Evolutionary conservation across 2,329 filamentous ascomycete genomes (phyloP), one percentile per base, ranked within the genome.

Genomic region (Metarhizium guizhouense): DNA sequence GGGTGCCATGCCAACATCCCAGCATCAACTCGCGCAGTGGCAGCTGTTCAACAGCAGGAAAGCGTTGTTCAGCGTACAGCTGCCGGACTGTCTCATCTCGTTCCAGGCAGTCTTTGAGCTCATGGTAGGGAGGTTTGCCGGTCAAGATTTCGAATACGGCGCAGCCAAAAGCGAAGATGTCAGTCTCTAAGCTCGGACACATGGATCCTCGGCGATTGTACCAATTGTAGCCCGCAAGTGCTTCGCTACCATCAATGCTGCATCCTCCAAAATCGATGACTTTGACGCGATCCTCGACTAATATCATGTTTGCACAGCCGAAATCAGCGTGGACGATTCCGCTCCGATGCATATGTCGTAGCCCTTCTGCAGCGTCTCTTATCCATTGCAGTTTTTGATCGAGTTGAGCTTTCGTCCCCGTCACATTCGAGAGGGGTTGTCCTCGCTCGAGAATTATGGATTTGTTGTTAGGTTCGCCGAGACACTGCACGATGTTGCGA

Each of bases 281-380:
- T 47, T 57, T 57, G 8, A 57, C 47, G 10, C 55, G 29, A 32
- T 47, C 25, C 47, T 32, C 42, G 13, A 57, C 34, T 13, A 52
- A 20, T 18, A 57, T 38, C 55, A 57, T 57, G 47, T 57, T 57
- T 20, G 55, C 38, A 32, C 52, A 57, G 38, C 52, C 47, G 42
- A 57, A 51, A 34, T 57, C 55, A 4, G 55, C 52, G 40, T 57
- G 55, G 8, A 57, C 25, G 32, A 57, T 54, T 6, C 55, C 55
- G 14, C 38, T 57, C 14, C 42, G 13, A 30, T 54, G 55, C 11
- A 57, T 48, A 52, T 57, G 16, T 18, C 42, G 52, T 36, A 54
- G 47, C 8, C 55, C 55, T 16, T 50, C 32, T 2, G 55, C 52
- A 30, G 52, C 52, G 20, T 48, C 47, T 30, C 38, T 4, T 32